Base-by-base conservation (phyloP, 306 rosid species). In the Corylus avellana region DNA sequence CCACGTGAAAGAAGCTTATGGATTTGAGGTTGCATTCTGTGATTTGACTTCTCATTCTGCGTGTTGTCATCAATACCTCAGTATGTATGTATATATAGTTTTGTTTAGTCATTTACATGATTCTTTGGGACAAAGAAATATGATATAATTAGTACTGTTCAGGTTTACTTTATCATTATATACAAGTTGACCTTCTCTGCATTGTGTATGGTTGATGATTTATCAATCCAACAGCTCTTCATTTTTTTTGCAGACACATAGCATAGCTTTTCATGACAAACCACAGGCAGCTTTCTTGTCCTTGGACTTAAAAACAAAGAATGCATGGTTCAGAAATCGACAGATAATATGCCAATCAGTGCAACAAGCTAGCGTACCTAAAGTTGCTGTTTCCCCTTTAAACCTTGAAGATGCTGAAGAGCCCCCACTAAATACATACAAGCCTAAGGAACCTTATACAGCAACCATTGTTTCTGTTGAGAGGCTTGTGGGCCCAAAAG, bases 391-490 rank as follows among this genome's bases (percentile, higher is more conserved):
- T 73, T 81, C 93, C 73, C 99, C 99, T 77, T 64, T 88, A 72
- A 74, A 79, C 61, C 89, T 92, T 70, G 99, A 95, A 57, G 91
- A 95, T 79, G 93, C 87, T 49, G 22, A 72, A 39, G 96, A 86
- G 35, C 97, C 99, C 77, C 97, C 99, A n/a, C 84, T 95, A 84
- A 90, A 95, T 80, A 3, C 54, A 46, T 67, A 85, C 93, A 95
- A 93, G 86, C 97, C 97, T 75, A 93, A 84, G 87, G 92, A 78
- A 77, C 93, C 99, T n/a, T 95, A 93, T 76, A 95, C 94, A 0
- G 99, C 97, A 82, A 93, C 92, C 72, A 89, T 95, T 87, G 89
- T 90, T 84, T 95, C 99, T 35, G 99, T 95, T 70, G 99, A 95
- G 85, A 89, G 99, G 83, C 63, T 93, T 29, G 99, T 95, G 4